Percentiles rank a stretch among this genome's conserved stretches.
Conservation (phyloP, 768 basidiomycete genomes). For the Inosperma sp. region DNA sequence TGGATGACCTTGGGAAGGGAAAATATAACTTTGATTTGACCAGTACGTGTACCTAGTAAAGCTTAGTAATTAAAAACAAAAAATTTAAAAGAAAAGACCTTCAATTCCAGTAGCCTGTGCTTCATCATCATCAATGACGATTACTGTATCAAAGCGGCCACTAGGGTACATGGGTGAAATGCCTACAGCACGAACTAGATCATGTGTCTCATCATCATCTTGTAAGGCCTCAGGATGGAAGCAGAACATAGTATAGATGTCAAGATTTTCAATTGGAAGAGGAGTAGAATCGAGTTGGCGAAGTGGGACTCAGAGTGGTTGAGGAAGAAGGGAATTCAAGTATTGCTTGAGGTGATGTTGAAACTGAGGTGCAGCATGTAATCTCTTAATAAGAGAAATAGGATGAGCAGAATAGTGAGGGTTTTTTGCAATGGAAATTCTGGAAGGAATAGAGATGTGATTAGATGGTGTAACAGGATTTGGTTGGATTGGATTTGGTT, state of each 20-base stretch:
- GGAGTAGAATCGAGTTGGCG: neutral
- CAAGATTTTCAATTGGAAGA: slow-evolving; percentile 17
- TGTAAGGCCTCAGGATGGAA: slow-evolving; percentile 20
- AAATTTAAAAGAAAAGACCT: slow-evolving; percentile 19
- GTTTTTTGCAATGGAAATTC: neutral
- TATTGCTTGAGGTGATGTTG: neutral
- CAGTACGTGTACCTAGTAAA: neutral
- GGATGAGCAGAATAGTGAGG: neutral
- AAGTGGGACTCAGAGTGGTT: neutral
- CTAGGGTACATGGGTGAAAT: slow-evolving; percentile 4
- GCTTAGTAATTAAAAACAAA: neutral
- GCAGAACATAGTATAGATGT: slow-evolving; percentile 22
- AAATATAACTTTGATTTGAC: neutral
- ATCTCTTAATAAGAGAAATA: neutral
- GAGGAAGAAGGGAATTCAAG: neutral
- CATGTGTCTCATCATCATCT: slow-evolving; percentile 16
- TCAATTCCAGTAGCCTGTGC: too few species aligned
- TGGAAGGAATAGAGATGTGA: neutral
- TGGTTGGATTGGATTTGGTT: too few species aligned
- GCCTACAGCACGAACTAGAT: slow-evolving; percentile 20
- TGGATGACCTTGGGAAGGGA: neutral
- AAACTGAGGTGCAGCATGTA: neutral
- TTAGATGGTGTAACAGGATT: neutral
- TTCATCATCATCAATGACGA: slow-evolving; percentile 13
- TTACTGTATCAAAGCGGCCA: slow-evolving; percentile 24